Percentiles rank a stretch among this genome's conserved stretches.
Evolutionary conservation across 306 rosid species (phyloP).

Genomic region (Cyamopsis tetragonoloba): DNA sequence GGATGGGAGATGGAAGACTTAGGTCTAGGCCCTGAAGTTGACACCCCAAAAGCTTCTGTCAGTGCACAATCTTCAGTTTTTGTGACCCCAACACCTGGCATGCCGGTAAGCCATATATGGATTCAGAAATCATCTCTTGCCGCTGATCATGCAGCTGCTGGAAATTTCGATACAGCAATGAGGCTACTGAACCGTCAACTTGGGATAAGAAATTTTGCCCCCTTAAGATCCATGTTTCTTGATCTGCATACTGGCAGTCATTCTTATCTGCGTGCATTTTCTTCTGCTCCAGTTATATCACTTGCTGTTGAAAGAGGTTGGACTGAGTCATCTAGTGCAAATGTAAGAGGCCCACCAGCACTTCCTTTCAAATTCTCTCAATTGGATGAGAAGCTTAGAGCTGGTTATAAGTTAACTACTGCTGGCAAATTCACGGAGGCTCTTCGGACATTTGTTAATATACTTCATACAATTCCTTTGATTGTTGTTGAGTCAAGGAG

Average conservation of each 20-base stretch:
- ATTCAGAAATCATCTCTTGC: slow-evolving; percentile 87
- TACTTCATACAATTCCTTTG: slow-evolving; percentile 84
- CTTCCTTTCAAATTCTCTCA: slow-evolving; percentile 71
- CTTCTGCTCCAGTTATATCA: slow-evolving; percentile 69
- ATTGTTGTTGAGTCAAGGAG: slow-evolving; percentile 88
- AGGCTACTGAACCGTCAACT: slow-evolving; percentile 82
- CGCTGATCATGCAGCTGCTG: slow-evolving; percentile 97
- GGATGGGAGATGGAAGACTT: slow-evolving; percentile 97
- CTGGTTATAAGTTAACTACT: slow-evolving; percentile 82
- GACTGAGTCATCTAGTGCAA: slow-evolving; percentile 72
- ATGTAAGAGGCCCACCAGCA: slow-evolving; percentile 73
- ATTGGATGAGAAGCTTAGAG: slow-evolving; percentile 82
- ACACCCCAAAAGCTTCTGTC: slow-evolving; percentile 62
- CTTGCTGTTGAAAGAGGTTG: slow-evolving; percentile 89
- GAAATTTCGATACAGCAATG: slow-evolving; percentile 94
- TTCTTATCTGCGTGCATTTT: slow-evolving; percentile 69
- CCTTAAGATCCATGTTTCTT: slow-evolving; percentile 69
- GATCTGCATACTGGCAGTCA: slow-evolving; percentile 85
- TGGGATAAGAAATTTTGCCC: slow-evolving; percentile 73
- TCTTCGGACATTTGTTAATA: slow-evolving; percentile 53
- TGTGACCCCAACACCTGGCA: slow-evolving; percentile 84
- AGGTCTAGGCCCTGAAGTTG: slow-evolving; percentile 78
- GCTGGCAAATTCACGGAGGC: slow-evolving; percentile 77
- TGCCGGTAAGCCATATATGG: slow-evolving; percentile 91
- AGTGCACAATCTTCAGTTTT: slow-evolving; percentile 56